phyloP scores from a whole-genome alignment of 2,329 filamentous ascomycete genomes.

The Helminthosporium solani region DNA sequence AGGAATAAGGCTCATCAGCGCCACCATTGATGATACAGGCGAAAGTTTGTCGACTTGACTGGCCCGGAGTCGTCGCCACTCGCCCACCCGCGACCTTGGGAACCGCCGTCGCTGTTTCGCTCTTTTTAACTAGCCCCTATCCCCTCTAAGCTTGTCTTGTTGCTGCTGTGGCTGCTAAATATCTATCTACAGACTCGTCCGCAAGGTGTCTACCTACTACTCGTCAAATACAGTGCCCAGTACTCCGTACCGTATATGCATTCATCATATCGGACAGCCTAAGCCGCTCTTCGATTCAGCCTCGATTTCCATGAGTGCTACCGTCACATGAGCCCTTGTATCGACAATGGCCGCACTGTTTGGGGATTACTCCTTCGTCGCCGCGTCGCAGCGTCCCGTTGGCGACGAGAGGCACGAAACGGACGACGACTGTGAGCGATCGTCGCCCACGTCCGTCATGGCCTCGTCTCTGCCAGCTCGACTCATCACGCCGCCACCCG shows the following conservation, averaged over 20 bases:
- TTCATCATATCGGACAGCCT: too few relatives aligned
- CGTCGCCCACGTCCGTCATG: constrained; percentile 34
- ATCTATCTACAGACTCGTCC: neutral
- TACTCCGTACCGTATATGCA: too few relatives aligned
- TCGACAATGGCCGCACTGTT: constrained; percentile 31
- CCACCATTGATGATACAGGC: too few relatives aligned
- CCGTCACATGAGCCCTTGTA: neutral
- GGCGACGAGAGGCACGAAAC: constrained; percentile 20
- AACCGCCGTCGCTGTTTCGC: too few relatives aligned
- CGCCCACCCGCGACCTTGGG: constrained; percentile 5
- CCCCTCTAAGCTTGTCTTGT: constrained; percentile 1
- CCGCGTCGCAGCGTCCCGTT: constrained; percentile 31
- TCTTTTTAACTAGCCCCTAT: too few relatives aligned
- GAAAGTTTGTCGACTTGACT: too few relatives aligned
- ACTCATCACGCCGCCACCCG: constrained; percentile 32
- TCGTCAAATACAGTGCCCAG: too few relatives aligned
- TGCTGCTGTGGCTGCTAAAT: constrained; percentile 1
- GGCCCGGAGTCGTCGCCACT: neutral
- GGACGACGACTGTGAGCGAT: constrained; percentile 31
- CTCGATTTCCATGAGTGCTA: neutral
- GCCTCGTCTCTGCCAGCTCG: constrained; percentile 12
- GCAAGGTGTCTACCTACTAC: neutral
- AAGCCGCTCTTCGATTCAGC: too few relatives aligned
- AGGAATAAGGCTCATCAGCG: neutral
- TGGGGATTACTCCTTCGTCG: constrained; percentile 43